These are phyloP conservation scores for Apiospora phragmitis DNA, from an alignment of 2,329 filamentous ascomycete species.

Conservation along the genomic window DNA sequence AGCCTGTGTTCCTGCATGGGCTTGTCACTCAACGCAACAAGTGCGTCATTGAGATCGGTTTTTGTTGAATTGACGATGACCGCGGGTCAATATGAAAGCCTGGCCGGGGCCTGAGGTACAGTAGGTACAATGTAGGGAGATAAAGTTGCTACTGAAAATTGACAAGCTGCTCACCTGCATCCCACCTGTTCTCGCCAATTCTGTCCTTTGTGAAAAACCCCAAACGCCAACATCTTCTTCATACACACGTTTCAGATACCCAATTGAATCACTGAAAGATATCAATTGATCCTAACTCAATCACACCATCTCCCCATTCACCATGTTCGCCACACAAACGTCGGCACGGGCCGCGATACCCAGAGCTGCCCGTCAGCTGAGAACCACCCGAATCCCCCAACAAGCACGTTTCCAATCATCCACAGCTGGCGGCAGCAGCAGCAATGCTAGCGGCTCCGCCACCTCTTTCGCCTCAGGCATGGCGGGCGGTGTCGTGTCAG, in stretches of 20 bases:
- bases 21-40: neutral
- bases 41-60: neutral
- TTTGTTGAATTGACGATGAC: slow-evolving; percentile 1
- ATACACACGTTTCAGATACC: neutral
- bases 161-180: neutral
- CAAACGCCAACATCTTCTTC: neutral
- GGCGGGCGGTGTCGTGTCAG: neutral
- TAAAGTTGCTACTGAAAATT: neutral
- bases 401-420: slow-evolving; percentile 2
- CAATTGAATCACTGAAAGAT: neutral
- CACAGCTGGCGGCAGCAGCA: neutral
- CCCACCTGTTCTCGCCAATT: neutral
- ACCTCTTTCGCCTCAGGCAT: neutral
- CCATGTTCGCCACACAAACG: neutral
- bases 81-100: neutral
- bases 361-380: neutral
- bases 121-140: neutral
- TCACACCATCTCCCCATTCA: neutral
- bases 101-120: too few relatives aligned
- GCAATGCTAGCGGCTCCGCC: neutral
- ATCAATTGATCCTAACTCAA: neutral
- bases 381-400: neutral
- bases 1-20: slow-evolving; percentile 4
- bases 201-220: neutral
- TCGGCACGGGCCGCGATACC: slow-evolving; percentile 5